Conservation (phyloP, 768 basidiomycete genomes). For the Polyporus arcularius region DNA sequence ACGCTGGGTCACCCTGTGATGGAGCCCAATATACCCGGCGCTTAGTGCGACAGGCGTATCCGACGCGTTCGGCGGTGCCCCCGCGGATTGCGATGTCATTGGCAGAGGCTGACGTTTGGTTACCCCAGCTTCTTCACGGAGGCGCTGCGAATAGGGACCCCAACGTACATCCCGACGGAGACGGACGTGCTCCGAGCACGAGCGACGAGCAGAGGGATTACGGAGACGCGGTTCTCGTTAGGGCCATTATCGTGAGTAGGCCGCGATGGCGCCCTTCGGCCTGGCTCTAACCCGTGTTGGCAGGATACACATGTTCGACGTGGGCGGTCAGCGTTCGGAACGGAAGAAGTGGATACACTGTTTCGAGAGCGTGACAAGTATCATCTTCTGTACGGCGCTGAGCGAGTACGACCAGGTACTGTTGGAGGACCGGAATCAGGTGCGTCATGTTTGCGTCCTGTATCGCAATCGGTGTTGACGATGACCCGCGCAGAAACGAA, state of each 20-base stretch:
- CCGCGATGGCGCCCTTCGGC: background rate
- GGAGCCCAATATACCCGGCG: background rate
- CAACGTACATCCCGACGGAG: slow-evolving; percentile 83
- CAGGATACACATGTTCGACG: slow-evolving; percentile 74
- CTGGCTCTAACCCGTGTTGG: background rate
- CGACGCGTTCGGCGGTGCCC: background rate
- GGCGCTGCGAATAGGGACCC: slow-evolving; percentile 78
- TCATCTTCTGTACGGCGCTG: slow-evolving; percentile 77
- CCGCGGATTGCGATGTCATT: background rate
- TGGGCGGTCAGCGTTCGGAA: slow-evolving; percentile 66
- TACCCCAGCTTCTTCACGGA: slow-evolving; percentile 77
- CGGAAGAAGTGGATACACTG: slow-evolving; percentile 66
- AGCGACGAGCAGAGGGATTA: slow-evolving; percentile 87
- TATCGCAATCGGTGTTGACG: background rate
- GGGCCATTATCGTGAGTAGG: slow-evolving; percentile 45
- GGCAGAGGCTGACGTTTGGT: background rate
- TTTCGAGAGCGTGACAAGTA: slow-evolving; percentile 78
- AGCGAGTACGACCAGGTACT: slow-evolving; percentile 77
- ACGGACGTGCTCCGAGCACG: slow-evolving; percentile 87
- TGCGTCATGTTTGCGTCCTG: slow-evolving; percentile 30
- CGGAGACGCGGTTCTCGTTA: slow-evolving; percentile 81
- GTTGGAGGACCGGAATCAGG: slow-evolving; percentile 67
- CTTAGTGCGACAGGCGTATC: background rate
- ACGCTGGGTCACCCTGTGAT: background rate
- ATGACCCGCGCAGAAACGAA: slow-evolving; percentile 56